Percentiles rank a stretch among this genome's conserved stretches.
These are phyloP conservation scores for Hypoxylon sp. DNA, from an alignment of 2,329 filamentous ascomycete genomes.

Conservation along the genomic window DNA sequence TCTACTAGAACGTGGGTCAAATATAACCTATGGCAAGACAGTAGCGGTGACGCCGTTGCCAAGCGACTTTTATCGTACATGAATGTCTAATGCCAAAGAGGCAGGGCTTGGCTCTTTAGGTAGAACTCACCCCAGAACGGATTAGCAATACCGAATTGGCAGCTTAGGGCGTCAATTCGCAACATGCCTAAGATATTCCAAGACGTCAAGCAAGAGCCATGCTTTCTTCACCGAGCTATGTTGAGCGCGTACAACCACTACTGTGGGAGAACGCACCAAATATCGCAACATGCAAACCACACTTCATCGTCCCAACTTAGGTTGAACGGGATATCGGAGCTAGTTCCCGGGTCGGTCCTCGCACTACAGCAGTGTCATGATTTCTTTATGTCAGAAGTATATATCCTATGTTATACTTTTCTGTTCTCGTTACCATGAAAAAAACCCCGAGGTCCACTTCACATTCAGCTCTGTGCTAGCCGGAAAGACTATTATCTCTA, in stretches of 20 bases:
- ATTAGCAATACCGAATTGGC: conserved; percentile 14
- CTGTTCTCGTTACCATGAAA: background rate
- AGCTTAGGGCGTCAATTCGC: conserved; percentile 10
- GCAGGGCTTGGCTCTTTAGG: conserved; percentile 23
- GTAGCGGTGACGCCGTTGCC: conserved; percentile 40
- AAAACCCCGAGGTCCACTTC: conserved; percentile 16
- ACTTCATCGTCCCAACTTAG: conserved; percentile 5
- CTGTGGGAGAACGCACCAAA: conserved; percentile 18
- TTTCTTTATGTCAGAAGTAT: conserved; percentile 9
- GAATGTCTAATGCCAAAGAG: conserved; percentile 16
- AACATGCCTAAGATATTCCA: conserved; percentile 10
- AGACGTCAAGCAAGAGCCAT: conserved; percentile 4
- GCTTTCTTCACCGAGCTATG: conserved; percentile 15
- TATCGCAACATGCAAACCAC: conserved; percentile 9
- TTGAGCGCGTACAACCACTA: conserved; percentile 13
- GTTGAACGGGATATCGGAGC: conserved; percentile 25
- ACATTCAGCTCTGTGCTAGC: conserved; percentile 8
- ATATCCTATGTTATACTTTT: conserved; percentile 5
- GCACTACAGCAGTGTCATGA: conserved; percentile 3
- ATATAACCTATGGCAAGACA: conserved; percentile 24
- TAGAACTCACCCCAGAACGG: conserved; percentile 8
- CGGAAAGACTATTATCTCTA: conserved; percentile 8
- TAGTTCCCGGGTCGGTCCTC: conserved; percentile 24
- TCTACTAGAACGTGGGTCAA: conserved; percentile 23
- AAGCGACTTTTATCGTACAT: conserved; percentile 22